phyloP scores from a whole-genome alignment of 257 asterid species.

The Capsicum chinense region DNA sequence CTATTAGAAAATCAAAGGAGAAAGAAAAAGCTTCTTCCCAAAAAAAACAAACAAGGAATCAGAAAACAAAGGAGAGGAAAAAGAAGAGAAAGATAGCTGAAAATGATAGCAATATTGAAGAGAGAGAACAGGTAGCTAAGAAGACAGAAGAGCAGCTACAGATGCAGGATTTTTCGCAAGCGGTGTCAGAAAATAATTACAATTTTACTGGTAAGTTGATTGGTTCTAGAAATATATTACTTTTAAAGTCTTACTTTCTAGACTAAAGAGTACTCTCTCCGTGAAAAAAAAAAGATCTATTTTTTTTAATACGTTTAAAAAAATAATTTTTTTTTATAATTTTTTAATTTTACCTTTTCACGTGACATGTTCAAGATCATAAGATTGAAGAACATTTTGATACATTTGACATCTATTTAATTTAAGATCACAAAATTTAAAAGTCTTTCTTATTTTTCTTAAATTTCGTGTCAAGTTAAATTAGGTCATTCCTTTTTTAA shows the following conservation, averaged over 20 bases:
- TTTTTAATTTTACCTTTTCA: no score
- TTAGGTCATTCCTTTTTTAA: no score
- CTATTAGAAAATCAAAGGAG: background rate
- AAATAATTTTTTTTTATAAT: no score
- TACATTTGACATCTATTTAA: no score
- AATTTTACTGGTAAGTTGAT: background rate
- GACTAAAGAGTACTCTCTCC: background rate
- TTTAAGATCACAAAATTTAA: no score
- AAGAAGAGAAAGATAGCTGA: background rate
- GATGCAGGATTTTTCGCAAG: background rate
- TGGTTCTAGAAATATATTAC: background rate
- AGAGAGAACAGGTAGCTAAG: background rate
- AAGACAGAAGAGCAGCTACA: background rate
- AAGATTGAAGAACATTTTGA: no score
- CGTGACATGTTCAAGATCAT: no score
- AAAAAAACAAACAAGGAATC: background rate
- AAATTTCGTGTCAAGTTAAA: no score
- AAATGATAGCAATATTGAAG: background rate
- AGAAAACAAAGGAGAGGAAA: background rate
- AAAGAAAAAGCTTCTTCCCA: background rate
- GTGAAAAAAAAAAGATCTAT: no score
- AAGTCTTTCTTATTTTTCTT: no score
- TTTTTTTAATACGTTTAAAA: no score
- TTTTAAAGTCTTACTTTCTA: background rate
- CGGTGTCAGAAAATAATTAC: background rate